Evolutionary conservation across 2,329 filamentous ascomycete species (phyloP), one percentile per base, ranked within the genome.

Genomic region (Fusarium sp.): DNA sequence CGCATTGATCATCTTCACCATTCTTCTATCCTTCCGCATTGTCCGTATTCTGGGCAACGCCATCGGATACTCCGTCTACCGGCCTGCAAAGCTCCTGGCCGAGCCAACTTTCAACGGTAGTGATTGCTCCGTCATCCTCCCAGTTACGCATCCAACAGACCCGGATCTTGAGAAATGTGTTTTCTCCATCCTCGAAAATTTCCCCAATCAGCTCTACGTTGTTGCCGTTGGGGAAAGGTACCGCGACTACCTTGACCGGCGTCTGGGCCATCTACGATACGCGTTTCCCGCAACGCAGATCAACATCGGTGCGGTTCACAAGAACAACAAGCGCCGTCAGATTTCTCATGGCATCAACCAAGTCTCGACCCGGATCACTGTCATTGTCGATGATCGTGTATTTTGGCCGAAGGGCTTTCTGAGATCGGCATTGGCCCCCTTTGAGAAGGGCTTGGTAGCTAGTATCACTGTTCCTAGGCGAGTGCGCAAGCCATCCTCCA

Each of bases 301-400:
- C 8, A 57, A 66, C n/a, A 34, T 74, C 8, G 72, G 72, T n/a
- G 53, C 70, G 3, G 57, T 73, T 5, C 46, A 51, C 9, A 51
- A 43, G 12, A 46, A 39, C 28, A 73, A 65, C 46, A 73, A 65
- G 8, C 69, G 72, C 11, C 60, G 53, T 0, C 67, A 74, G 48
- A 65, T 74, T 10, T 40, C 37, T 4, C 70, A 70, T 8, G 72
- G 67, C 7, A 23, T 73, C 10, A 36, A 12, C 3, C 18, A 12
- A 2, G 18, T 66, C 31, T 11, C 6, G 1, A 60, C 52, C 12
- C 7, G 27, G 1, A 51, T 74, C 34, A 71, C 56, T 6, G 47
- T 59, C 4, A 16, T 74, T 2, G 37, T 54, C 3, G 72, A 74
- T 2, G 72, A 74, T n/a, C 13, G 51, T 10, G 51, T 65, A 10